phyloP scores from a whole-genome alignment of 164 flowering plant species.

The Echeveria elegans region DNA sequence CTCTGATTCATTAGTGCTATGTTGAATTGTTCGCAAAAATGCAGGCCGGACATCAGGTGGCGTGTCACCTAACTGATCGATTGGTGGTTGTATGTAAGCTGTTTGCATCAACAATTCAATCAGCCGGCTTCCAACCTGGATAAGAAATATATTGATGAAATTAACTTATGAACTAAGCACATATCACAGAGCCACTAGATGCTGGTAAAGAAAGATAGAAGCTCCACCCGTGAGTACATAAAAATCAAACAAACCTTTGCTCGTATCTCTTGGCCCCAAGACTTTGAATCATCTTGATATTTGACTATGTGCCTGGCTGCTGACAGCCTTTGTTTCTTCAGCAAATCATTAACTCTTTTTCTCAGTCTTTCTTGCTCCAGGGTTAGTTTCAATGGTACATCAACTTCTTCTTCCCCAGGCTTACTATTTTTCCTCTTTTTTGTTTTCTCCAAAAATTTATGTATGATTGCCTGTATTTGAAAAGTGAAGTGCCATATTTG shows the following conservation, averaged over 20 bases:
- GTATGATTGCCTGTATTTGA: slow-evolving; percentile 55
- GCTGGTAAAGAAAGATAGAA: background rate
- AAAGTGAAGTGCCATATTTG: background rate
- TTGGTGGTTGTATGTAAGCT: slow-evolving; percentile 82
- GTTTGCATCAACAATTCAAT: slow-evolving; percentile 70
- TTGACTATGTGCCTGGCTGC: slow-evolving; percentile 51
- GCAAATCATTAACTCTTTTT: slow-evolving; percentile 47
- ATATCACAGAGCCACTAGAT: background rate
- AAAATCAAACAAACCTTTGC: slow-evolving; percentile 53
- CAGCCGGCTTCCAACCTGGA: slow-evolving; percentile 85
- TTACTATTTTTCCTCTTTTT: slow-evolving; percentile 32
- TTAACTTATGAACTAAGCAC: background rate
- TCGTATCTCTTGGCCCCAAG: slow-evolving; percentile 58
- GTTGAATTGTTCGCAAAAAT: slow-evolving; percentile 55
- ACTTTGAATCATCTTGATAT: slow-evolving; percentile 39
- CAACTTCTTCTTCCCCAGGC: slow-evolving; percentile 20
- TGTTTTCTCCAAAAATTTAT: slow-evolving; percentile 61
- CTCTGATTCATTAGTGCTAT: slow-evolving; percentile 31
- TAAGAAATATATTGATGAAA: slow-evolving; percentile 10
- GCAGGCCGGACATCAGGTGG: slow-evolving; percentile 93
- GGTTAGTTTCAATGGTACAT: slow-evolving; percentile 18
- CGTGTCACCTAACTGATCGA: slow-evolving; percentile 49
- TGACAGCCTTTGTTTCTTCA: slow-evolving; percentile 61
- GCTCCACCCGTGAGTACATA: background rate
- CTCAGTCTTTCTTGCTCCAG: slow-evolving; percentile 42